These are phyloP conservation scores for Ceratobasidium sp. DNA, from an alignment of 1,284 basidiomycete species.

Conservation along the genomic window DNA sequence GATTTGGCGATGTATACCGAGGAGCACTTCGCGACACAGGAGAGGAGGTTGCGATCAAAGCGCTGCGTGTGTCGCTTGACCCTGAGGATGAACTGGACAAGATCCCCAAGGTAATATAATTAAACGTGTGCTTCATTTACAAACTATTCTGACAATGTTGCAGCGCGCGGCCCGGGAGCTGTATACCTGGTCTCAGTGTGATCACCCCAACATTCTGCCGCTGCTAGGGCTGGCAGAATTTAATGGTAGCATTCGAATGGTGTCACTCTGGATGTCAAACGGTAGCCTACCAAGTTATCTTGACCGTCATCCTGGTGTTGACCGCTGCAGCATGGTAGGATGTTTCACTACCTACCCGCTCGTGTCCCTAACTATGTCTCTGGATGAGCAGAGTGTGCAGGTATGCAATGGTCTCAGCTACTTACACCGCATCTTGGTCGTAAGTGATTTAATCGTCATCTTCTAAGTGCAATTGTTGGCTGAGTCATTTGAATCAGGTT, in stretches of 20 bases:
- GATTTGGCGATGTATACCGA: too few relatives aligned
- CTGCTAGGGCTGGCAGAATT: not conserved
- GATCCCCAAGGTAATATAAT: not conserved
- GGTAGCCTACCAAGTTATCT: not conserved
- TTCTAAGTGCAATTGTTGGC: not conserved
- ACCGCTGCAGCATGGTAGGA: not conserved
- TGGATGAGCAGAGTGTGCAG: not conserved
- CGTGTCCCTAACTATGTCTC: not conserved
- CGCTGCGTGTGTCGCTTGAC: not conserved
- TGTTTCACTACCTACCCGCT: not conserved
- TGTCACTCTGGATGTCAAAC: not conserved
- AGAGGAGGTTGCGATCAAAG: not conserved
- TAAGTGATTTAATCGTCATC: not conserved
- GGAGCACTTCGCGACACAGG: not conserved
- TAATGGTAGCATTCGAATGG: constrained; percentile 8
- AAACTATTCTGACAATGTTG: not conserved
- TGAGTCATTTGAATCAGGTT: not conserved
- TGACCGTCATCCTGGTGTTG: not conserved
- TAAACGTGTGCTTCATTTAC: not conserved
- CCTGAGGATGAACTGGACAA: not conserved
- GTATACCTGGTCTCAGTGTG: constrained; percentile 22
- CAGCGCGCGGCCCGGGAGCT: constrained; percentile 18
- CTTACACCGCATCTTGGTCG: not conserved
- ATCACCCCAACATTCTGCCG: not conserved
- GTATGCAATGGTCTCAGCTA: not conserved